Evolutionary conservation across 192 early-diverging fungal species (phyloP), one percentile per base, ranked within the genome.

Genomic region (Coemansia reversa): DNA sequence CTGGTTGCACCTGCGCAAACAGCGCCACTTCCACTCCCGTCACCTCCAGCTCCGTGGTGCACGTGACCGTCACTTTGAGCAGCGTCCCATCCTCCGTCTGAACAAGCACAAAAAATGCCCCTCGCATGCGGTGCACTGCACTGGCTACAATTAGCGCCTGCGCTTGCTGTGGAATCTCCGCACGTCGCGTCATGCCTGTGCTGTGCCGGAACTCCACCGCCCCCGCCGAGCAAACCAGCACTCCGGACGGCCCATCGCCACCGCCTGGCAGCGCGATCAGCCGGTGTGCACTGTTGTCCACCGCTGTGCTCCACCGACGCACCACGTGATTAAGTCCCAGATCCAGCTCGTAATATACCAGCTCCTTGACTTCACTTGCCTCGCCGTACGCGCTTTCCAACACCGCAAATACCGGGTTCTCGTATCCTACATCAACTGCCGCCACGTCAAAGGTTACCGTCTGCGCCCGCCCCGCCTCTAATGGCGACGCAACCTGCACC

Each of bases 311-410:
- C 96, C 98, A 98, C 81, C 92, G 94, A 63, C 98, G 87, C 48
- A 97, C 92, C 18, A 99, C 94, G 74, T 98, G 98, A 76, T 99
- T 99, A 24, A 99, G 84, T 19, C 98, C 98, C 58, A 99, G 86
- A 72, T 99, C 98, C 64, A 99, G 78, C 77, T 99, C 98, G 62
- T 98, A 98, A 63, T 93, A 97, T 28, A 89, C 92, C 65, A 98
- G 83, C 87, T 93, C 91, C 79, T 92, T 92, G 83, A 79, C 68
- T 86, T 84, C 11, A 87, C 88, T 61, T 90, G 88, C 7, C 86
- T 90, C 74, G 20, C 84, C 82, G 66, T 93, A 94, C 72, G 88
- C 89, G 1, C 88, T 83, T 72, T 99, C 97, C 47, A 99, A 71
- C 52, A 90, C 89, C 1, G 96, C 98, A 84, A 99, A 99, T 39